phyloP scores from a whole-genome alignment of 345 rosid species.

The Laguncularia racemosa region DNA sequence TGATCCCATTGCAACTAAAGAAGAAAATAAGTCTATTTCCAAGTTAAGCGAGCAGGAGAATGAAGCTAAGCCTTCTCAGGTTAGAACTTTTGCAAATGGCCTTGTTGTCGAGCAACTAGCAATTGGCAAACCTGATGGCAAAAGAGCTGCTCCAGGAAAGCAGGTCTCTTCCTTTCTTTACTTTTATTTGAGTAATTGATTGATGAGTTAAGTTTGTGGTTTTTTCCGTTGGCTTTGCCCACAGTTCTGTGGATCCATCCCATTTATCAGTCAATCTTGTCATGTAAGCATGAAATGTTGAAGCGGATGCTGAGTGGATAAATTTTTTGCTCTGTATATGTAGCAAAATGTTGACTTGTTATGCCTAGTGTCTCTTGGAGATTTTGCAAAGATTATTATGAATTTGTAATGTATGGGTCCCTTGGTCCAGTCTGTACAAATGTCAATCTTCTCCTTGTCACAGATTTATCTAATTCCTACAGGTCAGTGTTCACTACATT shows the following conservation, averaged over 20 bases:
- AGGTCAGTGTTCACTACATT: constrained; percentile 72
- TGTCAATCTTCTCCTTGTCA: no score
- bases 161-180: constrained; percentile 29
- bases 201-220: neutral
- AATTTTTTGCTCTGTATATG: no score
- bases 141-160: constrained; percentile 76
- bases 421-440: no score
- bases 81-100: constrained; percentile 74
- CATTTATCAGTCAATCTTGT: no score
- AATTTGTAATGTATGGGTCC: no score
- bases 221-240: no score
- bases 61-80: constrained; percentile 47
- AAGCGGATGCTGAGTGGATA: no score
- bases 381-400: no score
- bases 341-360: no score
- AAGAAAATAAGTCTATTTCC: constrained; percentile 22
- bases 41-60: constrained; percentile 24
- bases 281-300: no score
- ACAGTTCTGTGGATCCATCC: no score
- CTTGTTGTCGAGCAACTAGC: constrained; percentile 71
- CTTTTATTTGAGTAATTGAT: neutral
- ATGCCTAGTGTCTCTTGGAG: no score
- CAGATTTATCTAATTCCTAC: constrained; percentile 5
- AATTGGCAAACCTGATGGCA: constrained; percentile 90
- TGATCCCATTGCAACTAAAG: constrained; percentile 20